phyloP scores from a whole-genome alignment of 2,329 filamentous ascomycete species.

The Tolypocladium sp. region DNA sequence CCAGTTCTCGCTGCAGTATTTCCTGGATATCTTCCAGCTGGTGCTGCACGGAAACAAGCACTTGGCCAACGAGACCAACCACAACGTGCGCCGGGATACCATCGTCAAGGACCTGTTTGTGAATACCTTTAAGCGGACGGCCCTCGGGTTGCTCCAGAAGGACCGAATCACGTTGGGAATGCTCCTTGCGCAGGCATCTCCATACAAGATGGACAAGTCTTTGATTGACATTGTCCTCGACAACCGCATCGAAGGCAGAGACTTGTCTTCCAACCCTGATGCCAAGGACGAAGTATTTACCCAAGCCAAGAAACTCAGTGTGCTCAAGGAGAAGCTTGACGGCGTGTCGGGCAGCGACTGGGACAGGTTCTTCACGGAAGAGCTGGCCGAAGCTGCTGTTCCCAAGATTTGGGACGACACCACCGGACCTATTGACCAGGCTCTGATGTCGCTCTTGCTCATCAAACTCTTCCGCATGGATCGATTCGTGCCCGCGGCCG shows the following conservation, averaged over 20 bases:
- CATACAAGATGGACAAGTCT: constrained; percentile 87
- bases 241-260: constrained; percentile 62
- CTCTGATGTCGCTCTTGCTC: constrained; percentile 74
- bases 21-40: constrained; percentile 92
- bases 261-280: constrained; percentile 62
- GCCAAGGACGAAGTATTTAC: constrained; percentile 59
- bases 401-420: constrained; percentile 64
- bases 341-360: constrained; percentile 55
- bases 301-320: constrained; percentile 57
- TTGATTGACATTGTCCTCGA: constrained; percentile 84
- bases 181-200: constrained; percentile 90
- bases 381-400: constrained; percentile 76
- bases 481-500: constrained; percentile 84
- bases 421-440: constrained; percentile 59
- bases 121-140: constrained; percentile 87
- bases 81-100: constrained; percentile 73
- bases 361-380: constrained; percentile 76
- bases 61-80: constrained; percentile 59
- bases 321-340: constrained; percentile 66
- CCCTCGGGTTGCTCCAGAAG: constrained; percentile 82
- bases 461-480: constrained; percentile 95
- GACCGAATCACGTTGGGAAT: constrained; percentile 91
- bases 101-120: constrained; percentile 90
- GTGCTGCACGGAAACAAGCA: constrained; percentile 76
- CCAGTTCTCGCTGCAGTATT: constrained; percentile 97